phyloP scores from a whole-genome alignment of 331 rosid genomes.

The Acacia concinna region DNA sequence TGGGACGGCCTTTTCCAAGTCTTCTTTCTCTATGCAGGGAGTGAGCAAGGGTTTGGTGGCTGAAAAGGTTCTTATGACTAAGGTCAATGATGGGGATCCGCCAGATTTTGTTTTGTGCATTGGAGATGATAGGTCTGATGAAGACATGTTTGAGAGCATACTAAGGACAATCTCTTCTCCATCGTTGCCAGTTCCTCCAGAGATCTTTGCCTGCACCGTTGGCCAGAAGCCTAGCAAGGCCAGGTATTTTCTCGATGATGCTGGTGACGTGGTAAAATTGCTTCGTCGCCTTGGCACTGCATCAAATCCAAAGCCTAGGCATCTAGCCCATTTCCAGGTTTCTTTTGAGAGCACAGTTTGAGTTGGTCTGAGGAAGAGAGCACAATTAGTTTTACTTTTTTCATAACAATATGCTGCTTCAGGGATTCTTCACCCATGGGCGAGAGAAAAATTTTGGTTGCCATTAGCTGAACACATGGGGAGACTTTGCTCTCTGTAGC shows the following conservation, averaged over 20 bases:
- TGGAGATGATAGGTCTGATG: conserved; percentile 90
- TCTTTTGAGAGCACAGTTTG: conserved; percentile 78
- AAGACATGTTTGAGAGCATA: conserved; percentile 93
- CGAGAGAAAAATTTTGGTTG: conserved; percentile 28
- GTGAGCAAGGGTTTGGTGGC: conserved; percentile 84
- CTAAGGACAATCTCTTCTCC: conserved; percentile 56
- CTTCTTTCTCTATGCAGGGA: conserved; percentile 53
- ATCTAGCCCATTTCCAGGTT: conserved; percentile 58
- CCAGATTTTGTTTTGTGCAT: conserved; percentile 88
- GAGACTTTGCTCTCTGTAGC: conserved; percentile 30
- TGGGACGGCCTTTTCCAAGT: conserved; percentile 15
- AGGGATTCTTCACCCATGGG: conserved; percentile 30
- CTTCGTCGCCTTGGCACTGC: conserved; percentile 75
- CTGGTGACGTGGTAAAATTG: conserved; percentile 62
- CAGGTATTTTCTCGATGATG: conserved; percentile 75
- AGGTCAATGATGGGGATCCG: conserved; percentile 54
- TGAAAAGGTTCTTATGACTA: conserved; percentile 66
- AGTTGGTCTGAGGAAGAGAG: conserved; percentile 30
- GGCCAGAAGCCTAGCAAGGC: conserved; percentile 94
- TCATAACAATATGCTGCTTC: conserved; percentile 13
- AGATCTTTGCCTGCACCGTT: conserved; percentile 83
- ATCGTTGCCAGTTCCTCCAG: conserved; percentile 57
- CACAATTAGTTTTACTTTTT: conserved; percentile 3
- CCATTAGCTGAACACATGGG: conserved; percentile 28
- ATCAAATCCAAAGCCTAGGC: conserved; percentile 68